phyloP scores from a whole-genome alignment of 2,329 filamentous ascomycete species.

The Fusarium nodosum region DNA sequence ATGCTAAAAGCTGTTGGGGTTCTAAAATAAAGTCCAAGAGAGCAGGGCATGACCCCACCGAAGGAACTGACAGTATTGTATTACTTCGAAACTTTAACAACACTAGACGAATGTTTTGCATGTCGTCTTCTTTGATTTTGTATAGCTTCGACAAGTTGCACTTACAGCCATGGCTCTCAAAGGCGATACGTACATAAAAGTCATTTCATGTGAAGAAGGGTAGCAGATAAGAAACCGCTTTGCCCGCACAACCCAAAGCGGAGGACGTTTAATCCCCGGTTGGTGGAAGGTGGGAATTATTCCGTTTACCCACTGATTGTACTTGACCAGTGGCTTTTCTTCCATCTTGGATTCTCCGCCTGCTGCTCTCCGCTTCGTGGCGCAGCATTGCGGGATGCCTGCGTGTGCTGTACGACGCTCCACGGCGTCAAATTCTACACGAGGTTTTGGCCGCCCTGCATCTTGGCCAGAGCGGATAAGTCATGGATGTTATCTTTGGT shows the following conservation, averaged over 20 bases:
- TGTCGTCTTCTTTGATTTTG: background rate
- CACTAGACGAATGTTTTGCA: conserved; percentile 9
- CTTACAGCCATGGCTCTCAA: background rate
- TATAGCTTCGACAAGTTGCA: conserved; percentile 22
- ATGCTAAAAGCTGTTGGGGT: conserved; percentile 9
- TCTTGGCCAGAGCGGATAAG: conserved; percentile 15
- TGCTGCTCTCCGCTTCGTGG: conserved; percentile 14
- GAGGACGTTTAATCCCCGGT: conserved; percentile 29
- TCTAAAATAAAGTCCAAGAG: conserved; percentile 20
- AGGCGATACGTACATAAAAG: background rate
- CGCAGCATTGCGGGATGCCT: conserved; percentile 30
- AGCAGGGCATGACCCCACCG: conserved; percentile 3
- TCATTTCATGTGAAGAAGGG: background rate
- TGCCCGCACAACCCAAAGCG: conserved; percentile 1
- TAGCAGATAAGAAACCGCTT: conserved; percentile 9
- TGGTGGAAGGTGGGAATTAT: conserved; percentile 31
- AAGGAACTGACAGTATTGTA: conserved; percentile 1
- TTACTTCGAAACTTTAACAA: conserved; percentile 34
- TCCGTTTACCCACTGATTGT: conserved; percentile 27
- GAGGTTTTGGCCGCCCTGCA: conserved; percentile 37
- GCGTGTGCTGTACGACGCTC: conserved; percentile 42
- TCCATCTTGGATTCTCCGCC: background rate
- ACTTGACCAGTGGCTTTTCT: conserved; percentile 7
- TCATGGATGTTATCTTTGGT: conserved; percentile 33
- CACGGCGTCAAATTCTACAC: conserved; percentile 40